Conservation (phyloP, 331 rosid species). For the Rhamnella rubrinervis region DNA sequence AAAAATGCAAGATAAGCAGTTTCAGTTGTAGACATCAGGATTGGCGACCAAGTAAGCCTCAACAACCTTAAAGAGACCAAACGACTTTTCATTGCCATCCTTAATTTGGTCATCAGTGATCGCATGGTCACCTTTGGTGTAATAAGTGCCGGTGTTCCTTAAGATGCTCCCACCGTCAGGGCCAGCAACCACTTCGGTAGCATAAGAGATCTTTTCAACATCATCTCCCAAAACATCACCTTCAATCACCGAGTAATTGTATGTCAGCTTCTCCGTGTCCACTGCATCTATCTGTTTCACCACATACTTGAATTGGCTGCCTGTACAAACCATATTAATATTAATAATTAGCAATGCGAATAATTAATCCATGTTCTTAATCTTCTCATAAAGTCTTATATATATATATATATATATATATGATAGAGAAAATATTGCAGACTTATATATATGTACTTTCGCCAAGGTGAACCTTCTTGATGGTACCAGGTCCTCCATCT, state of each 20-base stretch:
- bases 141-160: conserved; percentile 12
- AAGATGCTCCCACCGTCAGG: conserved; percentile 51
- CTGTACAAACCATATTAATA: not conserved
- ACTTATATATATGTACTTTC: not conserved
- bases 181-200: conserved; percentile 38
- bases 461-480: conserved; percentile 23
- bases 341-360: not conserved
- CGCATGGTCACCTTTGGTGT: conserved; percentile 4
- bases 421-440: no score
- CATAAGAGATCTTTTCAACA: conserved; percentile 31
- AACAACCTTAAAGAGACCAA: conserved; percentile 6
- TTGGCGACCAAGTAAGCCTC: conserved; percentile 14
- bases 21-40: not conserved
- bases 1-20: not conserved
- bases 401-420: no score
- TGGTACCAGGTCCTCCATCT: conserved; percentile 54
- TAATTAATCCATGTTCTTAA: not conserved
- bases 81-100: conserved; percentile 22
- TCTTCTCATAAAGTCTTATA: not conserved
- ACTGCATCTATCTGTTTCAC: conserved; percentile 44
- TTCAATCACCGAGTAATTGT: conserved; percentile 45
- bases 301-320: conserved; percentile 6
- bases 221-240: conserved; percentile 31
- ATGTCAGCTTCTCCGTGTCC: conserved; percentile 35
- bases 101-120: conserved; percentile 14